phyloP scores from a whole-genome alignment of 2,329 filamentous ascomycete species.

The Exophiala alcalophila region DNA sequence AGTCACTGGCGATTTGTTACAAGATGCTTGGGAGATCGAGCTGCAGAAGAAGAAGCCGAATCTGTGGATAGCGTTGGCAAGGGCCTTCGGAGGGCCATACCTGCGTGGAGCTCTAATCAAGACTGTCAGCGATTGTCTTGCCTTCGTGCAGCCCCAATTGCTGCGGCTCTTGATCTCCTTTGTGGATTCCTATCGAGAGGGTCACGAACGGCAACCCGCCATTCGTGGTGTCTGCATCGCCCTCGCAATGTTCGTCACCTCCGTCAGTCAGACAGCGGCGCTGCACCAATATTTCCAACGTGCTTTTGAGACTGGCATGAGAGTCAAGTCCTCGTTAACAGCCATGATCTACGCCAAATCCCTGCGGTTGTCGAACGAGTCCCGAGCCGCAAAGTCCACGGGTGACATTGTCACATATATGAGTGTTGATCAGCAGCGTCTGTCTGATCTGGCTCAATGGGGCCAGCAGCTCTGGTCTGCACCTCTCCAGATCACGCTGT shows the following conservation, averaged over 20 bases:
- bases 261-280: slow-evolving; percentile 79
- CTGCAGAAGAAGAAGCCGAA: slow-evolving; percentile 71
- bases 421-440: slow-evolving; percentile 93
- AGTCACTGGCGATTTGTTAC: slow-evolving; percentile 66
- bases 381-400: slow-evolving; percentile 80
- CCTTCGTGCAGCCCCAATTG: slow-evolving; percentile 89
- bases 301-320: slow-evolving; percentile 93
- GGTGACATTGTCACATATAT: slow-evolving; percentile 99
- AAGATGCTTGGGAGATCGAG: slow-evolving; percentile 73
- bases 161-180: slow-evolving; percentile 80
- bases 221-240: slow-evolving; percentile 85
- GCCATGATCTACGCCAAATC: slow-evolving; percentile 92
- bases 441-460: slow-evolving; percentile 93
- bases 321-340: slow-evolving; percentile 85
- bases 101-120: slow-evolving; percentile 81
- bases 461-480: slow-evolving; percentile 95
- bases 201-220: slow-evolving; percentile 65
- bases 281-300: slow-evolving; percentile 98
- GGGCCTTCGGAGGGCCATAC: slow-evolving; percentile 82
- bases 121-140: slow-evolving; percentile 76
- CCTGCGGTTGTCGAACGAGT: slow-evolving; percentile 86
- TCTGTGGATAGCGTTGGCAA: slow-evolving; percentile 81
- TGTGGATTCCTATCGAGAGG: slow-evolving; percentile 69
- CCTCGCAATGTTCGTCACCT: slow-evolving; percentile 85
- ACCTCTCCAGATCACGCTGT: slow-evolving; percentile 91